Base-by-base conservation (phyloP, 805 yeast genomes). In the Trichomonascus vanleenenianus region DNA sequence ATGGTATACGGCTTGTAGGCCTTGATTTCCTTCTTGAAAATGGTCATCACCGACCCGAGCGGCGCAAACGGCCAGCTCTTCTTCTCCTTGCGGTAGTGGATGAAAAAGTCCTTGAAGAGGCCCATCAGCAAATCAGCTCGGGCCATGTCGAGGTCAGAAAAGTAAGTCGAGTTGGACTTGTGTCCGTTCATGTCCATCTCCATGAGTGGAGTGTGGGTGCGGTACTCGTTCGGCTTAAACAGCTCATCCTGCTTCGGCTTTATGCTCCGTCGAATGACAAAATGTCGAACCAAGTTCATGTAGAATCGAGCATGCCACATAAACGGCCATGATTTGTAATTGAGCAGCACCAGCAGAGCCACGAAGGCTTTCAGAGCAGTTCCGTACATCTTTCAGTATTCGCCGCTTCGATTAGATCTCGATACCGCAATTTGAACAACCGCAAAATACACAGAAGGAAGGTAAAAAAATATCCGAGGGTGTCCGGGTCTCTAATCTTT, bases 171-270 rank as follows among this genome's bases (percentile, higher is more conserved):
- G 61, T 91, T 91, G 46, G 83, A 78, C 67, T 89, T 91, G 68
- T 89, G 97, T 40, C 87, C 56, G 58, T 86, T 86, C 68, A 85
- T 75, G 63, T 89, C 97, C 58, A 86, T 79, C 59, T 89, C 97
- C 57, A 84, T 64, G 6, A 84, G 78, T 4, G 44, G 44, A 2
- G 44, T 42, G 18, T 33, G 44, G 8, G 44, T 42, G 3, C 22
- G 37, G n/a, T 19, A 42, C 20, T 42, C 44, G 19, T 42, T 32
- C 5, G 44, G 16, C 20, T 12, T 32, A 32, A 42, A 42, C n/a
- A 42, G 14, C 11, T 40, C 43, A 5, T n/a, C 22, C 10, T 42
- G 19, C 20, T 9, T 14, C 9, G 60, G 52, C 38, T 41, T 48
- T 31, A 19, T 7, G 10, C 31, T 35, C 15, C 53, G 40, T 22